Percentiles rank a stretch among this genome's conserved stretches.
These are phyloP conservation scores for Erysiphe neolycopersici DNA, from an alignment of 2,329 filamentous ascomycete genomes.

Conservation along the genomic window DNA sequence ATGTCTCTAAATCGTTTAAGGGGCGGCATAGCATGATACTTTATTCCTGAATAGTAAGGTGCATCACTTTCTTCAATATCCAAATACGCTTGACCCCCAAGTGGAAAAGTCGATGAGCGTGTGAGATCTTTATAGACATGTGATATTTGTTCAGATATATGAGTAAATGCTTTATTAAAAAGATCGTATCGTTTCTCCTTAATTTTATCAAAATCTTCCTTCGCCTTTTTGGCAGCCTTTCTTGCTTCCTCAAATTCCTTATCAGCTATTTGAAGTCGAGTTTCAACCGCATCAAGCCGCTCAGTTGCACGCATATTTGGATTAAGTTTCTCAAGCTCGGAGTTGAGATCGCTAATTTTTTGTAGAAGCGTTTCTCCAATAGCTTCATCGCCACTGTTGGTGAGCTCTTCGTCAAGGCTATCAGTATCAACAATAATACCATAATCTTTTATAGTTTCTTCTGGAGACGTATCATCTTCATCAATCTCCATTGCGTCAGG, in stretches of 20 bases:
- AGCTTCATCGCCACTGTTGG: slow-evolving; percentile 42
- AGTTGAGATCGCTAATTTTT: slow-evolving; percentile 44
- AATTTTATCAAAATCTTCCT: slow-evolving; percentile 59
- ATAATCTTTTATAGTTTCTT: slow-evolving; percentile 54
- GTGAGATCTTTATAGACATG: slow-evolving; percentile 91
- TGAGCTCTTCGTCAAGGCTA: slow-evolving; percentile 54
- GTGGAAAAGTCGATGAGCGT: slow-evolving; percentile 63
- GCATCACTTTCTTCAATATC: slow-evolving; percentile 87
- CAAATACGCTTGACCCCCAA: slow-evolving; percentile 73
- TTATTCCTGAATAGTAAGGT: slow-evolving; percentile 84
- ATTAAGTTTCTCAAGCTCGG: slow-evolving; percentile 76
- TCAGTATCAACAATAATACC: slow-evolving; percentile 79
- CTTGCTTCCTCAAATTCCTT: slow-evolving; percentile 75
- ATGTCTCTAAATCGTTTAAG: slow-evolving; percentile 97
- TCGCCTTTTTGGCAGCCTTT: slow-evolving; percentile 42
- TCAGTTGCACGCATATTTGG: slow-evolving; percentile 94
- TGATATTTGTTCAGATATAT: slow-evolving; percentile 85
- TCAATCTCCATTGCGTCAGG: slow-evolving; percentile 86
- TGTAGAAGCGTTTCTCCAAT: slow-evolving; percentile 54
- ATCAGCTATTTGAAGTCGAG: slow-evolving; percentile 58
- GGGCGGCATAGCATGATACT: slow-evolving; percentile 96
- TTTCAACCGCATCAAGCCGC: slow-evolving; percentile 63
- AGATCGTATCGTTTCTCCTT: slow-evolving; percentile 65
- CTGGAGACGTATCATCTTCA: slow-evolving; percentile 36
- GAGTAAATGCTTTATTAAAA: slow-evolving; percentile 83